These are phyloP conservation scores for Ascobolus immersus DNA, from an alignment of 495 filamentous ascomycete species.

Conservation along the genomic window DNA sequence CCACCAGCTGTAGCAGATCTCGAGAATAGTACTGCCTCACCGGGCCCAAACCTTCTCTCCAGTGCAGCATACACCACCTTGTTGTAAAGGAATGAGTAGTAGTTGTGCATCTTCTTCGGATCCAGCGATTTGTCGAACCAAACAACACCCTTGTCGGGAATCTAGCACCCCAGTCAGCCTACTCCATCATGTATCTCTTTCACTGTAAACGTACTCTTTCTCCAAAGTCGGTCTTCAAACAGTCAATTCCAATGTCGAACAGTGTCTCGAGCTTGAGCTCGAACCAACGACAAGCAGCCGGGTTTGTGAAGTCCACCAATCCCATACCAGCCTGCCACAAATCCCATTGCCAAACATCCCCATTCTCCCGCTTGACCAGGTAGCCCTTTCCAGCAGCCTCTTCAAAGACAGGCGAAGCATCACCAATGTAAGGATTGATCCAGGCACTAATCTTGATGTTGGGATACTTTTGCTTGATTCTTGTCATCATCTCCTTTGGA, in stretches of 20 bases:
- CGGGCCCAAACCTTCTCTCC: conserved; percentile 28
- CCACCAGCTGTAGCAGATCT: conserved; percentile 39
- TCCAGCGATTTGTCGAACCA: conserved; percentile 31
- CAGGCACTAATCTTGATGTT: conserved; percentile 41
- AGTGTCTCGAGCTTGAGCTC: conserved; percentile 29
- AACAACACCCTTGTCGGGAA: conserved; percentile 33
- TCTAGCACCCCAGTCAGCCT: too few relatives aligned
- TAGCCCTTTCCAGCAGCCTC: conserved; percentile 41
- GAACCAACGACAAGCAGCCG: conserved; percentile 36
- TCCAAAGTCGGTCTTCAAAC: conserved; percentile 51
- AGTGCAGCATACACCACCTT: conserved; percentile 40
- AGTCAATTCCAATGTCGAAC: conserved; percentile 38
- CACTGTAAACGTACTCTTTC: too few relatives aligned
- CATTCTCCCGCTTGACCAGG: conserved; percentile 40
- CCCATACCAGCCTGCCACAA: conserved; percentile 55
- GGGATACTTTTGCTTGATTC: conserved; percentile 30
- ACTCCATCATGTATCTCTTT: too few relatives aligned
- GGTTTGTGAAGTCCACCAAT: conserved; percentile 48
- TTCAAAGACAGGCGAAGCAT: conserved; percentile 38
- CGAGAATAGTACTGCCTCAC: conserved; percentile 40
- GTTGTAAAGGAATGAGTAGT: conserved; percentile 47
- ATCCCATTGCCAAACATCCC: conserved; percentile 49
- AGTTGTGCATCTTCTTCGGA: conserved; percentile 45
- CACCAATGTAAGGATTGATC: conserved; percentile 47
- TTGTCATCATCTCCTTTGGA: conserved; percentile 32